Percentiles rank a stretch among this genome's conserved stretches.
These are phyloP conservation scores for Spathaspora arborariae DNA, from an alignment of 805 yeast species.

Conservation along the genomic window DNA sequence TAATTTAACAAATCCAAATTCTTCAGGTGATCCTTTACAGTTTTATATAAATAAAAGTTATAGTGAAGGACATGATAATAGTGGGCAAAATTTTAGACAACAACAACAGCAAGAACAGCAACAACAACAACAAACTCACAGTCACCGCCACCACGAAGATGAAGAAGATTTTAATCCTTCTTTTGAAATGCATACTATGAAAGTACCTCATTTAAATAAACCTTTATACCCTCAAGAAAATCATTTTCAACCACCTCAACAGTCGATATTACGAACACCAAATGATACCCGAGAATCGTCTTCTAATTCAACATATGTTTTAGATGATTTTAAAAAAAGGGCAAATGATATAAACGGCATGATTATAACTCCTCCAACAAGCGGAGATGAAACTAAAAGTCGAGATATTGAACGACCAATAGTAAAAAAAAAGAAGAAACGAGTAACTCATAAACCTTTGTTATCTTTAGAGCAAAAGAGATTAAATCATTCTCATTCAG, in stretches of 20 bases:
- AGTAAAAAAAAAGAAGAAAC: slow-evolving; percentile 20
- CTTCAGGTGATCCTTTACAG: slow-evolving; percentile 25
- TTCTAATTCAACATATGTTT: slow-evolving; percentile 3
- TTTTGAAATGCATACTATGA: slow-evolving; percentile 31
- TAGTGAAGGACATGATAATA: neutral
- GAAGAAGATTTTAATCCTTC: slow-evolving; percentile 9
- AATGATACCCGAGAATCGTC: slow-evolving; percentile 27
- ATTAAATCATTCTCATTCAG: slow-evolving; percentile 39
- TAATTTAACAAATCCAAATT: slow-evolving; percentile 28
- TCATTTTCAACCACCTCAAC: neutral
- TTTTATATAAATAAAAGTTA: slow-evolving; percentile 19
- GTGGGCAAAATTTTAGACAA: neutral
- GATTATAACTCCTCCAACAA: slow-evolving; percentile 7
- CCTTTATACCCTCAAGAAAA: neutral
- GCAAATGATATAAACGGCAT: slow-evolving; percentile 1
- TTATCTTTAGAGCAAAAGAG: slow-evolving; percentile 38
- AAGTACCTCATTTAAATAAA: slow-evolving; percentile 9
- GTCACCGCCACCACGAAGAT: no score
- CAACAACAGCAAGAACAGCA: neutral
- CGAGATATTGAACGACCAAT: slow-evolving; percentile 9
- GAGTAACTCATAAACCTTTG: slow-evolving; percentile 31
- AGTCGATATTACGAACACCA: slow-evolving; percentile 31
- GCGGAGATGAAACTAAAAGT: slow-evolving; percentile 11
- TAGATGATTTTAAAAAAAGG: slow-evolving; percentile 5
- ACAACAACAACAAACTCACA: no score